phyloP scores from a whole-genome alignment of 352 stramenopile species.

The Globisporangium irregulare region DNA sequence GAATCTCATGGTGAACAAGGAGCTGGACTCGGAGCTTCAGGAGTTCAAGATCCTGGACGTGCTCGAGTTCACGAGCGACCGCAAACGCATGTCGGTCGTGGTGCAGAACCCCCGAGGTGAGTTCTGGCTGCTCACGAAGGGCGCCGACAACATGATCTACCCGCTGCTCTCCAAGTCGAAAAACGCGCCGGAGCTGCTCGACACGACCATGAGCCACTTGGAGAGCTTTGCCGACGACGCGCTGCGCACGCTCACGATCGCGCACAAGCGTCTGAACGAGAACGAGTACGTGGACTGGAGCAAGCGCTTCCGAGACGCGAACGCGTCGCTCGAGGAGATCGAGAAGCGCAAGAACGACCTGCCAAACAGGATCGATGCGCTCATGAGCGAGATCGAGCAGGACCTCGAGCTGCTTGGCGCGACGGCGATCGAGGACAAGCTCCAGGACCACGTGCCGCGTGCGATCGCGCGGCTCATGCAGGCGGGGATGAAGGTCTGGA shows the following conservation, averaged over 20 bases:
- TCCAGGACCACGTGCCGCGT: constrained; percentile 89
- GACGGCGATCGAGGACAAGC: constrained; percentile 93
- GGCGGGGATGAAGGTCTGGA: constrained; percentile 92
- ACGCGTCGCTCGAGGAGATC: constrained; percentile 70
- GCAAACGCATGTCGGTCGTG: constrained; percentile 82
- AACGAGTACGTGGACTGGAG: constrained; percentile 68
- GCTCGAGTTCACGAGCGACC: constrained; percentile 94
- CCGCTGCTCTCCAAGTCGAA: constrained; percentile 58
- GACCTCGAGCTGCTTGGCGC: constrained; percentile 82
- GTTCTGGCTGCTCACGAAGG: constrained; percentile 83
- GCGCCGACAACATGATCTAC: constrained; percentile 92
- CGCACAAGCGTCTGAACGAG: constrained; percentile 42
- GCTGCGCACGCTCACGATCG: constrained; percentile 83
- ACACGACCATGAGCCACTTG: constrained; percentile 63
- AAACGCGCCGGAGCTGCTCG: constrained; percentile 52
- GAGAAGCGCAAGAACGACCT: constrained; percentile 73
- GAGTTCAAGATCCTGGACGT: constrained; percentile 90
- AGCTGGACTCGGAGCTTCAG: constrained; percentile 35
- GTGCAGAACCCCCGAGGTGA: constrained; percentile 67
- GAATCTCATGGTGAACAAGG: constrained; percentile 34
- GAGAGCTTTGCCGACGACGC: constrained; percentile 81
- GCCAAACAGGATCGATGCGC: constrained; percentile 62
- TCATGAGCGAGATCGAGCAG: constrained; percentile 78
- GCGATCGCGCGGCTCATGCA: constrained; percentile 83
- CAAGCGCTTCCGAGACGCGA: constrained; percentile 55